Percentiles rank a stretch among this genome's conserved stretches.
phyloP scores from a whole-genome alignment of 2,329 filamentous ascomycete species.

The Colletotrichum abscissum region DNA sequence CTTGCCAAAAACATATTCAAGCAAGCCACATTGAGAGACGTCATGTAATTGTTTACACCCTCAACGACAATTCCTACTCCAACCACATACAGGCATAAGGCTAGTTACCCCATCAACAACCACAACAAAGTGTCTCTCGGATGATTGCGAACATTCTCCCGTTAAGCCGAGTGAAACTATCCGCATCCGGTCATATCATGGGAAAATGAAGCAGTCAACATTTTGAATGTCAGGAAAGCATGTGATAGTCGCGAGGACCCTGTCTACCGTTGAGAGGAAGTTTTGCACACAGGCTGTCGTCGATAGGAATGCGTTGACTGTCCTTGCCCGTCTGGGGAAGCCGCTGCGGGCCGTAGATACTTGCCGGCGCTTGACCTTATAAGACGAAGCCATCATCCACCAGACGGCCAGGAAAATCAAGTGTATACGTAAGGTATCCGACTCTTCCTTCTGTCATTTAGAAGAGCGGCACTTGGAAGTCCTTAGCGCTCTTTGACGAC shows the following conservation, averaged over 20 bases:
- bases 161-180: not conserved
- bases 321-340: not conserved
- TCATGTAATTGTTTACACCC: not conserved
- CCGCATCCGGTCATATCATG: not conserved
- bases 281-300: not conserved
- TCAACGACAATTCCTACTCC: not conserved
- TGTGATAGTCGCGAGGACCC: not conserved
- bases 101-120: not conserved
- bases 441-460: not conserved
- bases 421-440: not conserved
- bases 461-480: not conserved
- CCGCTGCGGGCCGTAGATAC: not conserved
- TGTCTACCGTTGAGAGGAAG: not conserved
- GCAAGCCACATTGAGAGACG: not conserved
- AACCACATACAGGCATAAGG: not conserved
- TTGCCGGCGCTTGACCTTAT: not conserved
- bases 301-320: not conserved
- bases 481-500: not conserved
- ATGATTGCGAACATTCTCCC: slow-evolving; percentile 1
- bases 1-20: not conserved
- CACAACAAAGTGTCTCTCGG: not conserved
- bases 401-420: not conserved
- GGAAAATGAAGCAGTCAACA: not conserved
- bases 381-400: not conserved
- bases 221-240: not conserved